Evolutionary conservation across 73 alveolate genomes (phyloP).

Genomic region (Tetrahymena borealis): DNA sequence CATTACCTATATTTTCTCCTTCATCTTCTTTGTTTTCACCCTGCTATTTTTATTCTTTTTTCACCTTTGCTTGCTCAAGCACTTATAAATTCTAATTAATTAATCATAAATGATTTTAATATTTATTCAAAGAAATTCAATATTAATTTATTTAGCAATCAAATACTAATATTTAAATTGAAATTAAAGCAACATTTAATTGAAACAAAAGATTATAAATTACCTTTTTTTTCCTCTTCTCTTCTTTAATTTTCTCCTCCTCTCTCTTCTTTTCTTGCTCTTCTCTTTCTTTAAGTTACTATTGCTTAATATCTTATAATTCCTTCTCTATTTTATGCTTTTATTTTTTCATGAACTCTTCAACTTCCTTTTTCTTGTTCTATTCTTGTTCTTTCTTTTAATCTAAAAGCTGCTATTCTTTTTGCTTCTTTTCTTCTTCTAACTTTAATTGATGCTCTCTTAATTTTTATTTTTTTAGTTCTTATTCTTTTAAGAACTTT

Average conservation of each 20-base stretch:
- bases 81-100: background rate
- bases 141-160: background rate
- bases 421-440: background rate
- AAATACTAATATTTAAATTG: no score
- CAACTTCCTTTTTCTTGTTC: background rate
- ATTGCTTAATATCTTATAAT: background rate
- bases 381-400: background rate
- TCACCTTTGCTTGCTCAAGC: background rate
- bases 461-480: background rate
- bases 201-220: background rate
- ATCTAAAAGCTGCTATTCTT: background rate
- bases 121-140: no score
- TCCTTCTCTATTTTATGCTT: background rate
- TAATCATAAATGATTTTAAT: background rate
- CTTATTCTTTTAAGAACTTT: background rate
- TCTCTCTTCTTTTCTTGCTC: background rate
- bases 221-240: background rate
- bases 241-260: background rate
- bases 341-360: background rate
- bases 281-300: background rate
- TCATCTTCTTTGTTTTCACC: background rate
- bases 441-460: background rate
- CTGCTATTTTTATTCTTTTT: background rate
- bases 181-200: background rate
- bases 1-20: background rate